phyloP scores from a whole-genome alignment of 495 filamentous ascomycete species.

The Cercophora scortea region DNA sequence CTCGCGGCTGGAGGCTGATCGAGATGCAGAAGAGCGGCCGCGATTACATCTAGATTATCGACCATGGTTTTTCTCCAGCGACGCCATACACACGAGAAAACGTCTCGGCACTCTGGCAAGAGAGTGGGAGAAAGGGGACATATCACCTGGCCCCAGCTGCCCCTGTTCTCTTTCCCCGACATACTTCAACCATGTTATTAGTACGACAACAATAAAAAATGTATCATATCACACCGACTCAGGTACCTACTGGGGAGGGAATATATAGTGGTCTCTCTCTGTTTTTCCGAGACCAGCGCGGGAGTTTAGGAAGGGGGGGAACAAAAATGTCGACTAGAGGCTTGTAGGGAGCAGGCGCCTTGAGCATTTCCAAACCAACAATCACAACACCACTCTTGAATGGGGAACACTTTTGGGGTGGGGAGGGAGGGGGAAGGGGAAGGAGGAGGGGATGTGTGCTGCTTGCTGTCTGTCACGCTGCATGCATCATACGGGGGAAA shows the following conservation, averaged over 20 bases:
- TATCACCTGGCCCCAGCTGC: neutral
- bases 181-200: constrained; percentile 6
- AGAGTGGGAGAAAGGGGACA: neutral
- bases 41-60: constrained; percentile 52
- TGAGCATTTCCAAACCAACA: constrained; percentile 11
- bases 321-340: constrained; percentile 8
- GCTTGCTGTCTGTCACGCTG: too few species aligned
- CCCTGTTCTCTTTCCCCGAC: neutral
- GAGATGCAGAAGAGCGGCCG: constrained; percentile 97
- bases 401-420: neutral
- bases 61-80: neutral
- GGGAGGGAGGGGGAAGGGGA: neutral
- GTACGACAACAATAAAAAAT: constrained; percentile 10
- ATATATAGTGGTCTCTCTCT: too few species aligned
- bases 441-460: too few species aligned
- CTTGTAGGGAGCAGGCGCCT: constrained; percentile 11
- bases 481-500: too few species aligned
- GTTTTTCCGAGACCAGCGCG: constrained; percentile 1
- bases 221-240: constrained; percentile 15
- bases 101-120: neutral
- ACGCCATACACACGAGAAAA: neutral
- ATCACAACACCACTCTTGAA: neutral
- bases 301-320: constrained; percentile 11
- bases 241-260: constrained; percentile 7
- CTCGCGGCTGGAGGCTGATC: constrained; percentile 90